Evolutionary conservation across 192 early-diverging fungal genomes (phyloP).

Genomic region (Backusella psychrophila): DNA sequence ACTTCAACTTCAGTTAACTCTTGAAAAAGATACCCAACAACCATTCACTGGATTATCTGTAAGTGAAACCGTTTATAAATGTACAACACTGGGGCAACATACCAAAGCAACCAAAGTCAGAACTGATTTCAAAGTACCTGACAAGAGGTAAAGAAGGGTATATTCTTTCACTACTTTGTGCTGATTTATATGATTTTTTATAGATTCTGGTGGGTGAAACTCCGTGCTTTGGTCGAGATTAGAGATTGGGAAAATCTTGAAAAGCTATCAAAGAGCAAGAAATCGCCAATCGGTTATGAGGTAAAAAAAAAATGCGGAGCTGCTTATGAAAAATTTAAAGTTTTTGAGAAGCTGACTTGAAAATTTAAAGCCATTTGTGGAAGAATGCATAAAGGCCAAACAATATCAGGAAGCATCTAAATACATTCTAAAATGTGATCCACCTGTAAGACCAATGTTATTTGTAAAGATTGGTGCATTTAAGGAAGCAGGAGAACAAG

Average conservation of each 20-base stretch:
- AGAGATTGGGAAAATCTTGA: constrained; percentile 89
- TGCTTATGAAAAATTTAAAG: neutral
- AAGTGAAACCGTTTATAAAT: constrained; percentile 84
- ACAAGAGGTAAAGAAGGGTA: constrained; percentile 53
- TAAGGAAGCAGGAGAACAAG: constrained; percentile 71
- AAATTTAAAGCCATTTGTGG: constrained; percentile 64
- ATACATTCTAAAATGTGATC: constrained; percentile 75
- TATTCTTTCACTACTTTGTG: neutral
- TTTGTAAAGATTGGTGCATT: constrained; percentile 73
- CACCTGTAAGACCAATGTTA: constrained; percentile 51
- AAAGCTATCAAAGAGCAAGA: constrained; percentile 70
- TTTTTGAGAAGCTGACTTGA: neutral
- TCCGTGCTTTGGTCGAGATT: constrained; percentile 75
- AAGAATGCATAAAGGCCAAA: constrained; percentile 74
- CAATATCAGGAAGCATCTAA: constrained; percentile 74
- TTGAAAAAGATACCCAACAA: constrained; percentile 72
- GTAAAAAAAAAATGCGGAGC: constrained; percentile 13
- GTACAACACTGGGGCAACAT: constrained; percentile 68
- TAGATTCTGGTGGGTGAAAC: constrained; percentile 89
- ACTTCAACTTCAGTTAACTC: constrained; percentile 64
- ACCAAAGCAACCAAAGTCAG: constrained; percentile 75
- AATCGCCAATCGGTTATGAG: constrained; percentile 79
- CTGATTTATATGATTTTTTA: neutral
- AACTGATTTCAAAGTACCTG: constrained; percentile 84
- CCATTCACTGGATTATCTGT: constrained; percentile 71